Percentiles rank a stretch among this genome's conserved stretches.
Conservation (phyloP, 306 rosid species). For the barrel medic (Medicago truncatula) region MtrunA17r5.0-ANR NC_053049.1:38692001-38692500, state of each 20-base stretch:
- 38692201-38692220: no score
- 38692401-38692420: slow-evolving; percentile 64
- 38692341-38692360: background rate
- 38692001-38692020: no score
- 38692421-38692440: slow-evolving; percentile 56
- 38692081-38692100: no score
- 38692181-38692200: background rate
- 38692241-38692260: no score
- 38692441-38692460: slow-evolving; percentile 64
- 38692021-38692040: no score
- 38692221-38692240: no score
- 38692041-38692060: no score
- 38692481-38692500: slow-evolving; percentile 45
- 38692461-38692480: slow-evolving; percentile 56
- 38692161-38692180: background rate
- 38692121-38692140: background rate
- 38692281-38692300: background rate
- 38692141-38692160: background rate
- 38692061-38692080: no score
- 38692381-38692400: background rate
- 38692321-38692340: background rate
- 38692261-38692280: background rate
- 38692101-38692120: no score
- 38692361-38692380: background rate
- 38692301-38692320: background rate